phyloP scores from a whole-genome alignment of 768 basidiomycete species.

The Rubroboletus pulcherrimus region DNA sequence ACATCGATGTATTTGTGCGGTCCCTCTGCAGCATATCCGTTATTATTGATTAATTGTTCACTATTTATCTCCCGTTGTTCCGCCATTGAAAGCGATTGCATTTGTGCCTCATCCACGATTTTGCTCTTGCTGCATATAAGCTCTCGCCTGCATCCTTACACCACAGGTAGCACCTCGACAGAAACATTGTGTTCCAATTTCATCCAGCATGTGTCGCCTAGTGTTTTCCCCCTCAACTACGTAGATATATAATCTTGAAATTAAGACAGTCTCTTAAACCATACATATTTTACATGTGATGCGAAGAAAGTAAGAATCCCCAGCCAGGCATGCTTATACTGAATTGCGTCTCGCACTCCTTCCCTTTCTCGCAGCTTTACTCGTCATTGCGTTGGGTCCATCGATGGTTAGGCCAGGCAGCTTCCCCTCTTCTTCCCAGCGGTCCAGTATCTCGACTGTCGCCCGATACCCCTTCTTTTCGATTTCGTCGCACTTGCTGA shows the following conservation, averaged over 20 bases:
- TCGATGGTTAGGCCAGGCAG: constrained; percentile 75
- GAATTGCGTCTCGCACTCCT: constrained; percentile 78
- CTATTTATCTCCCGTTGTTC: constrained; percentile 21
- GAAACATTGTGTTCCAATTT: constrained; percentile 15
- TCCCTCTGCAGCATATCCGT: constrained; percentile 28
- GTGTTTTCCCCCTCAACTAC: neutral
- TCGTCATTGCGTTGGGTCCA: constrained; percentile 43
- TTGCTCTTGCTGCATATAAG: constrained; percentile 18
- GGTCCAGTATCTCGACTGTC: constrained; percentile 63
- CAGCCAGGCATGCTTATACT: constrained; percentile 28
- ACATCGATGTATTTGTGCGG: constrained; percentile 10
- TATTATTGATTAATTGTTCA: constrained; percentile 36
- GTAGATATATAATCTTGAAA: constrained; percentile 23
- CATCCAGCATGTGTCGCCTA: constrained; percentile 17
- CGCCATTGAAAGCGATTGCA: constrained; percentile 4
- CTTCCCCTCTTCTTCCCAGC: constrained; percentile 79
- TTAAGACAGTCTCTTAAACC: neutral
- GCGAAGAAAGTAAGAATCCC: neutral
- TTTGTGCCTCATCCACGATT: constrained; percentile 7
- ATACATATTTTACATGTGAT: neutral
- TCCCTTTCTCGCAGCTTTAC: constrained; percentile 57
- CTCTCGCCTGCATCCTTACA: constrained; percentile 13
- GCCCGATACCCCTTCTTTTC: constrained; percentile 76
- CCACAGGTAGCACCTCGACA: constrained; percentile 17
- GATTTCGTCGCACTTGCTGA: constrained; percentile 86